Evolutionary conservation across 371 early-diverging fungal genomes (phyloP), one percentile per base, ranked within the genome.

Genomic region (Capniomyces stellatus): DNA sequence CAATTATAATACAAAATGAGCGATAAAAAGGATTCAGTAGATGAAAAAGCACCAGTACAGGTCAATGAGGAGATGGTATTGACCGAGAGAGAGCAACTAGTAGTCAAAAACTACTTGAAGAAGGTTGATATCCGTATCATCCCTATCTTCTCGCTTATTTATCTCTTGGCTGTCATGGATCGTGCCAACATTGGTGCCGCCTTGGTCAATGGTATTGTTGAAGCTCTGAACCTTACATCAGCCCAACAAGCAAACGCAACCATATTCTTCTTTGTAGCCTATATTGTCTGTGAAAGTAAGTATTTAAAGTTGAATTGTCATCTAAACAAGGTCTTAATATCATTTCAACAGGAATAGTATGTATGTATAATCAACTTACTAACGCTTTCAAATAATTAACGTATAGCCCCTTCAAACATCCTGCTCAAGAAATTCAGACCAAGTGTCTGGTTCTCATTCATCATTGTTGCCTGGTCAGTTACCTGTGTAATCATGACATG

Each of bases 371-470:
- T n/a, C n/a, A n/a, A n/a, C n/a, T n/a, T n/a, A n/a, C n/a, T n/a
- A n/a, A n/a, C n/a, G n/a, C n/a, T n/a, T n/a, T n/a, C n/a, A n/a
- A n/a, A n/a, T n/a, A n/a, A n/a, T n/a, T n/a, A n/a, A n/a, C n/a
- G n/a, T n/a, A n/a, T n/a, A n/a, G n/a, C n/a, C n/a, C 81, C 81
- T 15, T 75, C 75, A 31, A 80, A 78, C 66, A 65, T 78, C 58
- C 53, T 76, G 0, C 55, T 80, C 29, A 72, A 77, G 31, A 64
- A 62, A 43, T 54, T 72, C 25, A 71, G 75, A 2, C 77, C 81
- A 1, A 71, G 75, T 4, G 30, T 67, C 6, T 80, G 78, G 61
- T 62, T 80, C 39, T 72, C 75, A 6, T 46, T 62, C 0, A 58
- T 78, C 22, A 75, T 74, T 31, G 46, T 70, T 21, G 48, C 71